Percentiles rank a stretch among this genome's conserved stretches.
Evolutionary conservation across 305 asterid species (phyloP).

Genomic region (Solanum hybrid): DNA sequence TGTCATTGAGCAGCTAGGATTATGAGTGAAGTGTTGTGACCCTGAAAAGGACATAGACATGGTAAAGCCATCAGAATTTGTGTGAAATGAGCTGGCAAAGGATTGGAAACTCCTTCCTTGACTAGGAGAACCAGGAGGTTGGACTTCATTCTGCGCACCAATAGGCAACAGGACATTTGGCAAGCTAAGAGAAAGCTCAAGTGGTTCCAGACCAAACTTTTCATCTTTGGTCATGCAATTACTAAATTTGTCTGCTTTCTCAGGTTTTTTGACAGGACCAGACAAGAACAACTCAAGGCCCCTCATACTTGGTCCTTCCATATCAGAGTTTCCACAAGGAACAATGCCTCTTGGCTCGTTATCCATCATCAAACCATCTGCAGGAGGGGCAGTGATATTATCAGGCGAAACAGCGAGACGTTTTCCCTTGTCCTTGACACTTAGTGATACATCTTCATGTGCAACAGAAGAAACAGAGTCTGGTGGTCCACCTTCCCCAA

Average conservation of each 20-base stretch:
- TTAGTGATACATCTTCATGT: constrained; percentile 25
- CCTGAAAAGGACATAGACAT: constrained; percentile 91
- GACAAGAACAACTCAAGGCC: constrained; percentile 73
- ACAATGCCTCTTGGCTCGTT: constrained; percentile 24
- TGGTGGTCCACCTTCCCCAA: constrained; percentile 31
- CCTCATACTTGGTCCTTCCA: constrained; percentile 62
- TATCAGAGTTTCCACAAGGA: constrained; percentile 36
- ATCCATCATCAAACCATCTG: constrained; percentile 37
- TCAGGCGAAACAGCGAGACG: constrained; percentile 34
- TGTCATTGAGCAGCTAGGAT: constrained; percentile 90
- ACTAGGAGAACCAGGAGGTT: constrained; percentile 81
- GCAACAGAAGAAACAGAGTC: constrained; percentile 15
- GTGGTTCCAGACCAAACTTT: constrained; percentile 83
- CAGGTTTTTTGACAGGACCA: constrained; percentile 63
- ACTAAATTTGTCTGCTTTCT: constrained; percentile 40
- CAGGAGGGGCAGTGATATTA: constrained; percentile 16
- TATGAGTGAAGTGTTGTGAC: constrained; percentile 88
- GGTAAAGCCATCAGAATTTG: constrained; percentile 82
- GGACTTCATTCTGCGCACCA: constrained; percentile 45
- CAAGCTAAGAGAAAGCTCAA: constrained; percentile 96
- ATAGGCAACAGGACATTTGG: constrained; percentile 85
- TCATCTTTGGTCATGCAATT: constrained; percentile 56
- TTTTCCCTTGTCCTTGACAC: constrained; percentile 67
- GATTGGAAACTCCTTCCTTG: constrained; percentile 78
- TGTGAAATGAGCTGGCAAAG: constrained; percentile 65